Evolutionary conservation across 73 alveolate species (phyloP).

Genomic region (Paraurostyla sp.): DNA sequence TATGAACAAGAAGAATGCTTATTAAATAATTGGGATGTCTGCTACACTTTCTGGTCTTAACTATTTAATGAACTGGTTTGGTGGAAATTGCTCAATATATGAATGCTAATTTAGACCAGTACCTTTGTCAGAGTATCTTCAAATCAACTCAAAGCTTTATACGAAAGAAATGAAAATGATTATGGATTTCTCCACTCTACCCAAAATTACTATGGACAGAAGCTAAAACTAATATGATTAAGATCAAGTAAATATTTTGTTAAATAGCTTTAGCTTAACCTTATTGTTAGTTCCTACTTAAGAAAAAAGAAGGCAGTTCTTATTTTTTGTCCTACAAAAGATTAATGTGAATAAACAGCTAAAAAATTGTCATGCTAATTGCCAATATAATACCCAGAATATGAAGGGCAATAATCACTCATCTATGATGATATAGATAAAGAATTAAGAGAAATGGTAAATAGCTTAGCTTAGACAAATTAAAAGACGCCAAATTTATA

Average conservation of each 20-base stretch:
- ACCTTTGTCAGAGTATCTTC: constrained; percentile 77
- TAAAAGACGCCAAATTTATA: neutral
- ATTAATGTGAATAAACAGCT: constrained; percentile 61
- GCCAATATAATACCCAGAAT: constrained; percentile 38
- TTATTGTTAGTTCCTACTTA: constrained; percentile 29
- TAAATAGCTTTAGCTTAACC: neutral
- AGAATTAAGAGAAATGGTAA: constrained; percentile 1
- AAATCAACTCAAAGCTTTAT: constrained; percentile 11
- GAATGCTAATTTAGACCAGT: constrained; percentile 81
- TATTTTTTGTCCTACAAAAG: constrained; percentile 74
- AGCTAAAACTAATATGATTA: neutral
- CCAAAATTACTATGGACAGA: neutral
- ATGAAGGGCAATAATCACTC: neutral
- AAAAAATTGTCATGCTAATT: constrained; percentile 27
- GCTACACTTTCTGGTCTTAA: constrained; percentile 80
- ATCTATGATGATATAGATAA: constrained; percentile 1
- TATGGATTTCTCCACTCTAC: constrained; percentile 1
- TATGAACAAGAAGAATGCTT: constrained; percentile 3
- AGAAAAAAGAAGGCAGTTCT: constrained; percentile 68
- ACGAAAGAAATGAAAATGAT: neutral
- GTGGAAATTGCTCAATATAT: constrained; percentile 68
- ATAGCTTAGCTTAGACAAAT: neutral
- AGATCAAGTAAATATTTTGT: neutral
- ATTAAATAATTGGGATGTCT: constrained; percentile 80
- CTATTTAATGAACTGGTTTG: constrained; percentile 73